These are phyloP conservation scores for Phaffia tasmanica DNA, from an alignment of 768 basidiomycete species.

Conservation along the genomic window DNA sequence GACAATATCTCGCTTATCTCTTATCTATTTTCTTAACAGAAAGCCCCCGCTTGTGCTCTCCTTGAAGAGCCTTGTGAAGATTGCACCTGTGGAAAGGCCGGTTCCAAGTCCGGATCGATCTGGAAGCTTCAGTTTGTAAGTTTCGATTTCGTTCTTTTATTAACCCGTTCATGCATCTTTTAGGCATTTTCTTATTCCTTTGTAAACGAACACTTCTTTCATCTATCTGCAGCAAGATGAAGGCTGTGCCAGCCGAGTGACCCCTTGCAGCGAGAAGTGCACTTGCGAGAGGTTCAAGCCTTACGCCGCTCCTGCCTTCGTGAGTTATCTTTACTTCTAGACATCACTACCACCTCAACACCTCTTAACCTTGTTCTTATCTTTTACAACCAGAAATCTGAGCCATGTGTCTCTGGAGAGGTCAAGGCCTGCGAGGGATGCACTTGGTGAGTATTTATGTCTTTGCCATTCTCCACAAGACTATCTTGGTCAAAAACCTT, in stretches of 20 bases:
- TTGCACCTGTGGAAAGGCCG: conserved; percentile 4
- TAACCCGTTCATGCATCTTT: too few relatives aligned
- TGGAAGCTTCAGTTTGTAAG: background rate
- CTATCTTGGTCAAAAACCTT: background rate
- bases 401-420: background rate
- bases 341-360: background rate
- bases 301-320: background rate
- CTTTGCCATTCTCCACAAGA: background rate
- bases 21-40: background rate
- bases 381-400: background rate
- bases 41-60: conserved; percentile 5
- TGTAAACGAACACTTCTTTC: background rate
- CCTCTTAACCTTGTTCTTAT: background rate
- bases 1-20: too few relatives aligned
- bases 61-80: background rate
- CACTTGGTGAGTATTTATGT: background rate
- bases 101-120: background rate
- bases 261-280: conserved; percentile 1
- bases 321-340: background rate
- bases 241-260: background rate
- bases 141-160: background rate
- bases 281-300: conserved; percentile 3
- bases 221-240: background rate
- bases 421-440: background rate
- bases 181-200: background rate